phyloP scores from a whole-genome alignment of 176 grass and related monocot species.

The Oryza punctata region DNA sequence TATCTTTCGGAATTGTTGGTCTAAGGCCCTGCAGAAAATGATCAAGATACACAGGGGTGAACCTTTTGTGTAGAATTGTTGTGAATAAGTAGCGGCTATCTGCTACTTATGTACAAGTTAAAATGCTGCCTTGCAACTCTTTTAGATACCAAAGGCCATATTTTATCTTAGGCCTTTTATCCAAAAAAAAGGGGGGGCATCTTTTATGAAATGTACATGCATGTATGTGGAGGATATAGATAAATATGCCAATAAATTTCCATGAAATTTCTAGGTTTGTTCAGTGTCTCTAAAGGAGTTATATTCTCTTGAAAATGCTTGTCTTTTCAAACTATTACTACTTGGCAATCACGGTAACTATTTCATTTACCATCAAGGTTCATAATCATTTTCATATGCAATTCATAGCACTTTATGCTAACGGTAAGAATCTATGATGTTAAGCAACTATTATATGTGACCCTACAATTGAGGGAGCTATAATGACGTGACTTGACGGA shows the following conservation, averaged over 20 bases:
- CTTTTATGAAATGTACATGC: background rate
- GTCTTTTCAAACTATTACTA: background rate
- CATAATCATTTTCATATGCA: background rate
- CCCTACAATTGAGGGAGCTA: background rate
- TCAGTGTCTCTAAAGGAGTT: background rate
- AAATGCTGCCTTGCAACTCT: background rate
- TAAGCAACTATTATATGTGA: background rate
- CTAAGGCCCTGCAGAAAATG: slow-evolving; percentile 58
- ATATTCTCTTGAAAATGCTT: background rate
- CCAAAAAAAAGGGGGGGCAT: background rate
- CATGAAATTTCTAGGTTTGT: background rate
- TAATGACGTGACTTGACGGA: background rate
- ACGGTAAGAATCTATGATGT: background rate
- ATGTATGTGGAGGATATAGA: background rate
- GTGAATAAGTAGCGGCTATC: background rate
- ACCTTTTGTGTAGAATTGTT: background rate
- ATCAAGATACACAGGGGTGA: background rate
- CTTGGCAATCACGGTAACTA: background rate
- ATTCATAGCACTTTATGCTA: background rate
- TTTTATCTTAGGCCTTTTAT: background rate
- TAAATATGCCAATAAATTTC: background rate
- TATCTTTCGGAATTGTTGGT: slow-evolving; percentile 70
- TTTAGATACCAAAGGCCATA: background rate
- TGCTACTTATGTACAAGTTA: background rate
- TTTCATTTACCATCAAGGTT: background rate